Evolutionary conservation across 129 eudicot species (phyloP).

Genomic region (Tagetes patula): DNA sequence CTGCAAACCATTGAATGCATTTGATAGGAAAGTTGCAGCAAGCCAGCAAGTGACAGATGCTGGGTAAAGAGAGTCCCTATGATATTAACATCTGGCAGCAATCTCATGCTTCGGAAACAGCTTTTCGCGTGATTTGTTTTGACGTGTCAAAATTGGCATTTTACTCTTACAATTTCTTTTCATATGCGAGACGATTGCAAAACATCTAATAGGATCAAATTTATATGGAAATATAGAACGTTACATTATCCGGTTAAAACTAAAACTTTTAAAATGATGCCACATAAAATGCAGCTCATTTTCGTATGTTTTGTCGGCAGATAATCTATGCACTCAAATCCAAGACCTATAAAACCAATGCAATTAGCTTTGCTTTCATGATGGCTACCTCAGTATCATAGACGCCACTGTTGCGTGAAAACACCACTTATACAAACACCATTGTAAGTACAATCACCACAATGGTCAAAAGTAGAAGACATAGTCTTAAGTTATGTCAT

Average conservation of each 20-base stretch:
- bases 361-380: no score
- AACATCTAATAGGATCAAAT: neutral
- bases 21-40: neutral
- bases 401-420: no score
- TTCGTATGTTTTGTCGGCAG: no score
- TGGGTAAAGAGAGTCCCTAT: neutral
- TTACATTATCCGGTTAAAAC: neutral
- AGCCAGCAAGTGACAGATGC: neutral
- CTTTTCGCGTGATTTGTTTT: neutral
- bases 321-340: no score
- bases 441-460: no score
- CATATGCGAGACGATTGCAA: no score
- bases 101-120: neutral
- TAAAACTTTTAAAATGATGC: neutral
- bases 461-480: no score
- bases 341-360: no score
- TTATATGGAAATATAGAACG: neutral
- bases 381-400: no score
- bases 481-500: no score
- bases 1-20: slow-evolving; percentile 5
- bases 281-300: no score
- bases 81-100: slow-evolving; percentile 12
- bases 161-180: neutral
- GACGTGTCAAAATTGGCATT: neutral
- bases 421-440: no score